Base-by-base conservation (phyloP, 495 filamentous ascomycete genomes). In the Trichocladium uniseriatum region DNA sequence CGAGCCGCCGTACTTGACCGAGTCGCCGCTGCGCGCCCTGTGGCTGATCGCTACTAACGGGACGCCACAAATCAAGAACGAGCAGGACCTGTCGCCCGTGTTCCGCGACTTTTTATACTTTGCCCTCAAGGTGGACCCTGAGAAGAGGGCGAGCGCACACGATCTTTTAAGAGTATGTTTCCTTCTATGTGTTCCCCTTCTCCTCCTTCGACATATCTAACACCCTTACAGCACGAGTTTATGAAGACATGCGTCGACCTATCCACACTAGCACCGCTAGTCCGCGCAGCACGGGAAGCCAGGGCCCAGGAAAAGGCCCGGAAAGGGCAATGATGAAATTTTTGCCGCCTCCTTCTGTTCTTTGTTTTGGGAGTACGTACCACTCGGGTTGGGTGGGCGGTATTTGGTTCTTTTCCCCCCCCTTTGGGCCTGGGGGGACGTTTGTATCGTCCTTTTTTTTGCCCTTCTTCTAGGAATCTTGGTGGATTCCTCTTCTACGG, bases 21-120 rank as follows among this genome's bases (percentile, higher is more conserved):
- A 98, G 66, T 91, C 86, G 19, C 92, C 92, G 8, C 80, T 98
- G 37, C 80, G 92, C 36, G 92, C 92, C 4, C 76, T 98, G 22
- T 98, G 91, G 72, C 67, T 98, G 54, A 98, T 98, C 66, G 94
- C 92, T 38, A 97, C 94, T 18, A 95, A 95, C 60, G 92, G 92
- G 29, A 97, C 94, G 6, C 92, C 92, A 6, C 76, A 83, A 29
- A 90, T 98, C 71, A 97, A 97, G 68, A 89, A 96, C 52, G 88
- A 94, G 64, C 79, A 90, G 32, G 80, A 81, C 22, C 62, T 98
- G 50, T 86, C 86, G 15, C 72, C 78, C 2, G 77, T 87, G 9
- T 95, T 98, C 72, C 77, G 79, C 51, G 89, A 95, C 61, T 98
- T 96, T 68, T 69, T 98, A 51, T 79, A 85, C 51, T 83, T 91